Conservation (phyloP, 73 alveolate species). For the Tetrahymena elliotti region DNA sequence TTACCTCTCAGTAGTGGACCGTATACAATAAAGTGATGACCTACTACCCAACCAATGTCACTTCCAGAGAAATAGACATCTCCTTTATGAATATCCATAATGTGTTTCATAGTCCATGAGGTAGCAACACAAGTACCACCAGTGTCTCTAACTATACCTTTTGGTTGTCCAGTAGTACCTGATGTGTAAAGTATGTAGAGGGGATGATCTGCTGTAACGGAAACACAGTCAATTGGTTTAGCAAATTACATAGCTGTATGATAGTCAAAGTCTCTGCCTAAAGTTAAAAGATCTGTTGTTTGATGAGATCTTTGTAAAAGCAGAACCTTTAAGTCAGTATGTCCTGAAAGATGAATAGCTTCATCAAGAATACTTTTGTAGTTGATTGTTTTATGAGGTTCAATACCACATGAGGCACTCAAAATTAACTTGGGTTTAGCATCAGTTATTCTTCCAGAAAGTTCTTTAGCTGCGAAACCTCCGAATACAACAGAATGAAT, state of each 20-base stretch:
- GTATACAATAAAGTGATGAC: constrained; percentile 97
- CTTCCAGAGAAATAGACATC: constrained; percentile 94
- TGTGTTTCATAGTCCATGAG: constrained; percentile 85
- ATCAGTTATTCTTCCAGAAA: constrained; percentile 90
- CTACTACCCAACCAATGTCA: constrained; percentile 99
- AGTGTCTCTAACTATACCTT: constrained; percentile 97
- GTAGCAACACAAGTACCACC: constrained; percentile 95
- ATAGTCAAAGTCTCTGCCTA: constrained; percentile 52
- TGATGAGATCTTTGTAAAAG: constrained; percentile 56
- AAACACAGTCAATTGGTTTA: constrained; percentile 51
- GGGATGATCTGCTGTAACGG: constrained; percentile 78
- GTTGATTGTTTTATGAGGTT: constrained; percentile 79
- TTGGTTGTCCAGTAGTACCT: constrained; percentile 99
- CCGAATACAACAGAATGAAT: constrained; percentile 99
- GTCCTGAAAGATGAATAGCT: constrained; percentile 67
- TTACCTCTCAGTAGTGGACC: constrained; percentile 92
- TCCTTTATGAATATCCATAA: constrained; percentile 73
- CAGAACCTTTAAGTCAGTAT: constrained; percentile 32
- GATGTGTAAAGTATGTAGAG: constrained; percentile 97
- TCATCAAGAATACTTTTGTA: constrained; percentile 79
- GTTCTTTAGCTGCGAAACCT: constrained; percentile 95
- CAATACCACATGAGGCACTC: constrained; percentile 94
- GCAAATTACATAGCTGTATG: constrained; percentile 52
- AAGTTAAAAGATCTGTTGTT: background rate
- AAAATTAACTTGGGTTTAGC: constrained; percentile 79